Conservation (phyloP, 2,329 filamentous ascomycete species). For the Penicillium sp. region DNA sequence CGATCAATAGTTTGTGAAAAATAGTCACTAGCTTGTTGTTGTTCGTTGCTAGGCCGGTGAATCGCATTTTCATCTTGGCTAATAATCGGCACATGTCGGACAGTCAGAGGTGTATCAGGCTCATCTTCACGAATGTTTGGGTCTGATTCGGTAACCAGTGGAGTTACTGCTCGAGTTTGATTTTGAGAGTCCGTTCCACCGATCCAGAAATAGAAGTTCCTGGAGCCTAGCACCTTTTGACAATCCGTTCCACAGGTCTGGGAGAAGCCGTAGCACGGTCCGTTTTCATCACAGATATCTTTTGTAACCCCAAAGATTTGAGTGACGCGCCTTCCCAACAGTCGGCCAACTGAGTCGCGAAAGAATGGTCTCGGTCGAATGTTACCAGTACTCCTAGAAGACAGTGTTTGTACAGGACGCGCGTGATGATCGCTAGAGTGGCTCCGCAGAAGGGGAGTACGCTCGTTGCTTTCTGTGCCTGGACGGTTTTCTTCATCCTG, state of each 20-base stretch:
- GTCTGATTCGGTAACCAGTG: conserved; percentile 2
- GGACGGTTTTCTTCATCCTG: conserved; percentile 16
- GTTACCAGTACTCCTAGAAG: conserved; percentile 13
- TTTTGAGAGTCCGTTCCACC: background rate
- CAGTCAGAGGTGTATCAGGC: conserved; percentile 15
- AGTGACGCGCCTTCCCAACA: conserved; percentile 41
- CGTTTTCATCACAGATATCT: conserved; percentile 52
- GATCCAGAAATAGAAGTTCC: conserved; percentile 10
- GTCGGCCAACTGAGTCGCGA: conserved; percentile 32
- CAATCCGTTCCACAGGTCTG: conserved; percentile 60
- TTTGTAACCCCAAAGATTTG: conserved; percentile 49
- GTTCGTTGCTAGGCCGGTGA: background rate
- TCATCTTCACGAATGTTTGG: conserved; percentile 1
- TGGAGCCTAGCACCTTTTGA: conserved; percentile 43
- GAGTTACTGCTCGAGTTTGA: background rate
- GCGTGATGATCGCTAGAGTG: conserved; percentile 20
- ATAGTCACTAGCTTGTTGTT: conserved; percentile 3
- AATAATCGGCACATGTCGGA: conserved; percentile 4
- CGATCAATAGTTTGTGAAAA: conserved; percentile 9
- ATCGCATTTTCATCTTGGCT: background rate
- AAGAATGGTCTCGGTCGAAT: conserved; percentile 18
- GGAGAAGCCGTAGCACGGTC: conserved; percentile 59
- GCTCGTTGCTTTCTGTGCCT: conserved; percentile 21
- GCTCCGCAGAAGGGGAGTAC: conserved; percentile 27
- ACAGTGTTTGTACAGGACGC: conserved; percentile 14